These are phyloP conservation scores for Claviceps pusilla DNA, from an alignment of 2,329 filamentous ascomycete species.

Conservation along the genomic window DNA sequence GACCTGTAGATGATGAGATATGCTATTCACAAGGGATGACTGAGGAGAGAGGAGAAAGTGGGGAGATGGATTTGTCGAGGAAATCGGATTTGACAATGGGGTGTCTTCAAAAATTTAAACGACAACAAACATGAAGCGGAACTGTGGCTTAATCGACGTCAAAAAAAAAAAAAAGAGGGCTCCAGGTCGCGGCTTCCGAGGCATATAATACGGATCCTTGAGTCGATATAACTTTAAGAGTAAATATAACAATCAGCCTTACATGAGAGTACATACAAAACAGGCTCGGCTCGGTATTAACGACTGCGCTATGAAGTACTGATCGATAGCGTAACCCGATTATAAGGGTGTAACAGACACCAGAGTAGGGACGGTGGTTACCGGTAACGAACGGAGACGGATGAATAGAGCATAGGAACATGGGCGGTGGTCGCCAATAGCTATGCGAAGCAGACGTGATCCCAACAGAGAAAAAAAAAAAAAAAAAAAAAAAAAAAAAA, in stretches of 20 bases:
- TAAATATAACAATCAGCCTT: constrained; percentile 3
- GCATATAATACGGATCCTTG: background rate
- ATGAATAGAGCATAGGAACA: background rate
- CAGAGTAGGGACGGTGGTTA: background rate
- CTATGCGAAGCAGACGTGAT: background rate
- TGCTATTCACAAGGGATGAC: background rate
- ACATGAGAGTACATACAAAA: background rate
- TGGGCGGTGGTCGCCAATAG: background rate
- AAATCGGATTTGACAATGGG: background rate
- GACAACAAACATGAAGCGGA: background rate
- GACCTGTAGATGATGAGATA: background rate
- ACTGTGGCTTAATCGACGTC: background rate
- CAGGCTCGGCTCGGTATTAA: background rate
- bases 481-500: background rate
- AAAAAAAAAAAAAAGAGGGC: background rate
- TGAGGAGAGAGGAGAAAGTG: background rate
- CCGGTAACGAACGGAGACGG: background rate
- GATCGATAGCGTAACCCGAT: background rate
- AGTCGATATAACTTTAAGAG: background rate
- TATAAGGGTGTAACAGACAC: background rate
- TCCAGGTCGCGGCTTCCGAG: background rate
- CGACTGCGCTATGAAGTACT: background rate
- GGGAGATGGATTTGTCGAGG: background rate
- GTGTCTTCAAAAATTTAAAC: background rate
- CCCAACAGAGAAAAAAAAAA: no score